Percentiles rank a stretch among this genome's conserved stretches.
phyloP scores from a whole-genome alignment of 2,329 filamentous ascomycete genomes.

The Penicillium italicum region DNA sequence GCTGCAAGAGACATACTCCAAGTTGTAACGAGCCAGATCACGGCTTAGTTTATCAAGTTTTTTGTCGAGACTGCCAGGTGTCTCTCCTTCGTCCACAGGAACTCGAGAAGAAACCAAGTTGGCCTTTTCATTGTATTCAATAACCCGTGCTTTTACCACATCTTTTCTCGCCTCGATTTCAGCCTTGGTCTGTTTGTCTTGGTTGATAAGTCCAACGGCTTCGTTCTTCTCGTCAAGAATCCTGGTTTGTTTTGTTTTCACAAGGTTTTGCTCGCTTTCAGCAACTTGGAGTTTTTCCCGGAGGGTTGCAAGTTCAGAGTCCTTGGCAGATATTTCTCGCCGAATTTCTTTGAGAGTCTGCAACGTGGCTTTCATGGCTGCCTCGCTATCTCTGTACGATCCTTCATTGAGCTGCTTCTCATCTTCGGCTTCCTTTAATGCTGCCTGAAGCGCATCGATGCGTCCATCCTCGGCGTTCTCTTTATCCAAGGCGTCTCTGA shows the following conservation, averaged over 20 bases:
- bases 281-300: slow-evolving; percentile 53
- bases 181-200: slow-evolving; percentile 47
- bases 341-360: slow-evolving; percentile 34
- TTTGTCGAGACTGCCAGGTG: slow-evolving; percentile 49
- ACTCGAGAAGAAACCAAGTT: slow-evolving; percentile 55
- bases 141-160: slow-evolving; percentile 48
- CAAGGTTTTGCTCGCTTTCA: slow-evolving; percentile 51
- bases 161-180: slow-evolving; percentile 50
- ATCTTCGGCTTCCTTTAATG: slow-evolving; percentile 57
- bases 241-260: slow-evolving; percentile 50
- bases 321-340: slow-evolving; percentile 36
- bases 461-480: slow-evolving; percentile 62
- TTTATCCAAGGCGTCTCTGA: slow-evolving; percentile 62
- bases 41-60: slow-evolving; percentile 52
- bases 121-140: slow-evolving; percentile 56
- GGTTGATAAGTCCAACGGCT: slow-evolving; percentile 52
- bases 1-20: slow-evolving; percentile 37
- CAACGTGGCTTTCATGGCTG: slow-evolving; percentile 45
- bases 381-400: slow-evolving; percentile 49
- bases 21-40: slow-evolving; percentile 58
- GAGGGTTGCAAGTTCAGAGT: slow-evolving; percentile 34
- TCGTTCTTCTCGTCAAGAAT: slow-evolving; percentile 61
- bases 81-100: slow-evolving; percentile 62
- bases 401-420: slow-evolving; percentile 43
- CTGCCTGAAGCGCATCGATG: slow-evolving; percentile 56